Evolutionary conservation across 108 stramenopile genomes (phyloP), one percentile per base, ranked within the genome.

Genomic region (Cyclostephanos tholiformis): DNA sequence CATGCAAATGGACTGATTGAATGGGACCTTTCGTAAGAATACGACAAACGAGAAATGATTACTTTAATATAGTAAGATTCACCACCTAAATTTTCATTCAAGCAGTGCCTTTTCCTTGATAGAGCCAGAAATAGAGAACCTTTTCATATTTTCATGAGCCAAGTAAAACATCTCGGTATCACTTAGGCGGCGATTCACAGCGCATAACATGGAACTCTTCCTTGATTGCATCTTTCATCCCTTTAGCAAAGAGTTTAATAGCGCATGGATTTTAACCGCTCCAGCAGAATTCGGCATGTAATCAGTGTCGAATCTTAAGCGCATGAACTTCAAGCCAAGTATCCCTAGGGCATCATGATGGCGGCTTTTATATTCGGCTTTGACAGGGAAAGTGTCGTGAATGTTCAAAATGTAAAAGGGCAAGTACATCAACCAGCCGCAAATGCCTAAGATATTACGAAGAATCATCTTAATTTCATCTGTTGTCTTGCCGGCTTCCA

Each of bases 321-420:
- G 49, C 60, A 80, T 55, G 14, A 80, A 20, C 41, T 76, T 80
- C 48, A 75, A 44, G 55, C 79, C 79, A 19, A 80, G 30, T 0
- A 76, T 39, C 17, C 79, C 79, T 23, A 71, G 63, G 50, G 74
- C 75, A 48, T 81, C 70, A 7, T 58, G 38, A 17, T 46, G 44
- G 44, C 16, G 44, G 16, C 44, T 46, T 12, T 76, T 53, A 38
- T 73, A 56, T 19, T 48, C 43, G 44, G 23, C 69, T 3, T 75
- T 27, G n/a, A 36, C 35, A 0, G 75, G 80, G 35, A 72, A 71
- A n/a, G 44, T 63, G 0, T 71, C 69, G 5, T 80, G 74, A 36
- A 39, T 32, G 16, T 59, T 13, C 6, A 71, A 13, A 7, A 53
- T 36, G 53, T 81, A 72, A 38, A 66, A 50, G 4, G 55, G 71